phyloP scores from a whole-genome alignment of 768 basidiomycete species.

The Leccinum longicurvipes region DNA sequence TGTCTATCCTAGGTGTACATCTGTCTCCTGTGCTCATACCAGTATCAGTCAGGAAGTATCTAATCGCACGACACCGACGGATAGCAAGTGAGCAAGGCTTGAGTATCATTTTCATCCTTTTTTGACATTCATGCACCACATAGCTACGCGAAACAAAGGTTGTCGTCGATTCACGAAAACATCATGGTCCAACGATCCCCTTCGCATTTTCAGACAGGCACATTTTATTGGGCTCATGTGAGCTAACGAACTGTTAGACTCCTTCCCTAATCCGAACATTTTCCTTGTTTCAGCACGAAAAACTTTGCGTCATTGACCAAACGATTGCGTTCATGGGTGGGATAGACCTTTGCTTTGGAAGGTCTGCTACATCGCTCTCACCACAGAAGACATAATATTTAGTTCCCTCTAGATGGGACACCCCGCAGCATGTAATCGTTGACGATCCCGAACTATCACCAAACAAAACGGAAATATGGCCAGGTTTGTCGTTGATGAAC shows the following conservation, averaged over 20 bases:
- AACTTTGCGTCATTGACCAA: conserved; percentile 95
- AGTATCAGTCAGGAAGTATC: conserved; percentile 85
- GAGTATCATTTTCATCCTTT: neutral
- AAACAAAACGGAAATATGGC: conserved; percentile 78
- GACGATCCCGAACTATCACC: conserved; percentile 73
- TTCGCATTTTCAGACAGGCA: conserved; percentile 95
- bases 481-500: conserved; percentile 45
- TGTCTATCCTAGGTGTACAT: neutral
- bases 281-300: conserved; percentile 72
- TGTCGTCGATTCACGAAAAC: conserved; percentile 81
- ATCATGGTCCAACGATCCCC: conserved; percentile 97
- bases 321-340: conserved; percentile 99
- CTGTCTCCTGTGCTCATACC: conserved; percentile 1
- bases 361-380: conserved; percentile 37
- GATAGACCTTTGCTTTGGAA: conserved; percentile 89
- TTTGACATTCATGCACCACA: conserved; percentile 6
- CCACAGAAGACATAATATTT: neutral
- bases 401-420: conserved; percentile 74
- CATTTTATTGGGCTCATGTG: conserved; percentile 98
- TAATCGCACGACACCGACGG: conserved; percentile 88
- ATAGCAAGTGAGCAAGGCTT: conserved; percentile 67
- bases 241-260: conserved; percentile 21
- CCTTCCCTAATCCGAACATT: neutral
- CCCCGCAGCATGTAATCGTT: conserved; percentile 84
- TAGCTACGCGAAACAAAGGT: conserved; percentile 83